Evolutionary conservation across 805 yeast species (phyloP), one percentile per base, ranked within the genome.

Genomic region (Sugiyamaella floridensis): DNA sequence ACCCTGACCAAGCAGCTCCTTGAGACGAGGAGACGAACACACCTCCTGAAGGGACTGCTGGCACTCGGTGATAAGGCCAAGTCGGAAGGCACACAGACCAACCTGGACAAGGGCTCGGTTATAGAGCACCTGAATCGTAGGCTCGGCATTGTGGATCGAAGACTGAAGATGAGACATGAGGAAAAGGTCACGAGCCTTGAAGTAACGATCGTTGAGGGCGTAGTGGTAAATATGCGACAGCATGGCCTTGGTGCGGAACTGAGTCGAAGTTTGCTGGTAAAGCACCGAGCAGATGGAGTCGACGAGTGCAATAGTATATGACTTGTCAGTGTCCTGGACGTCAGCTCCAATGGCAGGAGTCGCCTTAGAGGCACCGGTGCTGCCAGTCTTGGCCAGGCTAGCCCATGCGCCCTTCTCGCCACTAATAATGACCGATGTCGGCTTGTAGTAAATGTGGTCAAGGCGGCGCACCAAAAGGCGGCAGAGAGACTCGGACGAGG

Each of bases 51-150:
- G 77, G 49, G 85, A 78, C 74, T 87, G 93, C 71, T 88, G 95
- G 53, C 93, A 77, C 67, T 93, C 98, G 62, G 77, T 79, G 63
- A 90, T 81, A 60, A 86, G 77, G 19, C 98, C 97, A 49, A 80
- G 72, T 69, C 96, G 83, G 83, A 93, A 93, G 14, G 99, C 98
- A 69, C 95, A 83, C 60, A 93, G 79, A 55, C 99, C 99, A 58
- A 95, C 79, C 73, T 93, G 99, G 57, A 89, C 97, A 58, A 93
- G 79, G 15, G 96, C 89, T 70, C 99, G 81, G 78, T 93, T 93
- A 79, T 89, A 93, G 62, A 89, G 77, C 52, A 93, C 89, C 77
- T 93, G 99, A 60, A 92, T 73, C 40, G 83, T 74, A 34, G 95
- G 81, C 63, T 92, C 98, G 34, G 95, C 85, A 48, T 83, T 79